Evolutionary conservation across 768 basidiomycete genomes (phyloP), one percentile per base, ranked within the genome.

Genomic region (Rhizopogon sp.): DNA sequence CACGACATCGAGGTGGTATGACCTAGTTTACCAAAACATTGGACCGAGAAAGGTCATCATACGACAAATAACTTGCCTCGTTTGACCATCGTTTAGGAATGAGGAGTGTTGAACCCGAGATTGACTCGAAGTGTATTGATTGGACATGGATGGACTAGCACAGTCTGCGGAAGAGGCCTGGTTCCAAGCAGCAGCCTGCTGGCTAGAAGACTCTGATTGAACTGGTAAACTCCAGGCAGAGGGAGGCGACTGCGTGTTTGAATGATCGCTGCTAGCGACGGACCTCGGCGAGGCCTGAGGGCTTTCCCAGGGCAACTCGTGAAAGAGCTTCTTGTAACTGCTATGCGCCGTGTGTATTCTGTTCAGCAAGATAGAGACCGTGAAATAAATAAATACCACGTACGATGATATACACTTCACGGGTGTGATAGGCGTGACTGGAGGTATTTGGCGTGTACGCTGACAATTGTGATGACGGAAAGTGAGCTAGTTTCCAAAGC

Each of bases 1-100:
- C 28, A 93, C 79, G 56, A 95, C 83, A 65, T 90, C 85, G 16
- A 97, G 84, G 46, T 87, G 81, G 67, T 94, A 96, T 1, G 82
- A 74, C 70, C 84, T 85, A 62, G 58, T 55, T 50, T 44, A 45
- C 29, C 59, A 31, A 54, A 31, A 43, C 52, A 56, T 70, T 49
- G 67, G 62, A 52, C 43, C 45, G 47, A 43, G 40, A 53, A 59
- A 41, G 45, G 29, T 43, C 53, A 40, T 33, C 43, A 60, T 50
- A 55, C 50, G 51, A 47, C 57, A 56, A 62, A 52, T 51, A 51
- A 65, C 70, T 61, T 68, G 83, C 84, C 81, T 80, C 53, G 72
- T 76, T 58, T 77, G 80, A 53, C 77, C 70, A 53, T 82, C 79
- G 20, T 80, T 71, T 39, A 85, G 70, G 53, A 85, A 76, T 43